Evolutionary conservation across 2,329 filamentous ascomycete species (phyloP).

Genomic region (Ceratocystis harringtonii): DNA sequence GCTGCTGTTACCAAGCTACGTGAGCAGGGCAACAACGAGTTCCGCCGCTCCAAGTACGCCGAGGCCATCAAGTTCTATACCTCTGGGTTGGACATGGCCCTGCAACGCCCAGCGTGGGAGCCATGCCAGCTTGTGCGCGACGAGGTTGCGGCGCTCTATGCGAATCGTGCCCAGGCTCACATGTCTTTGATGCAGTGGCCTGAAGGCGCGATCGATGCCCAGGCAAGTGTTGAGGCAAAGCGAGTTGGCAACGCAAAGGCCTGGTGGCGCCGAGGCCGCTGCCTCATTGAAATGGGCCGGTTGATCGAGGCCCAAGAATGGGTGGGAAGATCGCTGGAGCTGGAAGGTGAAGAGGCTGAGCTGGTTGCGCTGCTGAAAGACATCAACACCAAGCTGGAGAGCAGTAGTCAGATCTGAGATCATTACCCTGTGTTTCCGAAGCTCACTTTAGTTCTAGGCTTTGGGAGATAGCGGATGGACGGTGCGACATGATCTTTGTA

Average conservation of each 20-base stretch:
- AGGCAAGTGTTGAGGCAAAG: conserved; percentile 78
- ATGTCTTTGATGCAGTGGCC: conserved; percentile 73
- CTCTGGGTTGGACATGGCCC: conserved; percentile 80
- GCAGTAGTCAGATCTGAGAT: conserved; percentile 20
- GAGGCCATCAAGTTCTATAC: conserved; percentile 72
- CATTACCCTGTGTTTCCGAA: background rate
- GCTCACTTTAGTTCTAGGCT: background rate
- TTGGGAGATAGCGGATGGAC: background rate
- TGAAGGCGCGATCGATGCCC: conserved; percentile 74
- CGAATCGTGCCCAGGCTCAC: conserved; percentile 79
- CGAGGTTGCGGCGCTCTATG: conserved; percentile 64
- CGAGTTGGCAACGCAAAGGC: conserved; percentile 79
- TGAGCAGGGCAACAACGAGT: conserved; percentile 69
- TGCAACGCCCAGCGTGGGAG: conserved; percentile 73
- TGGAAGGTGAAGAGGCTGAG: conserved; percentile 58
- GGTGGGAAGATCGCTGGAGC: conserved; percentile 62
- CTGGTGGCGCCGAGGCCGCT: conserved; percentile 80
- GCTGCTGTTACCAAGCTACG: conserved; percentile 82
- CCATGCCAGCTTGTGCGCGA: conserved; percentile 69
- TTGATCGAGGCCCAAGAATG: conserved; percentile 69
- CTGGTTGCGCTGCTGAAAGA: conserved; percentile 49
- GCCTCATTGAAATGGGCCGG: conserved; percentile 79
- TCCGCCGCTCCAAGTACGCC: conserved; percentile 58
- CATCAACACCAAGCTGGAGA: conserved; percentile 35
- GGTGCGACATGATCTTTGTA: background rate